A percentile compares a stretch with the other conserved stretches of the same genome.
Evolutionary conservation across 257 asterid genomes (phyloP).

Genomic region (Orobanche coerulescens): DNA sequence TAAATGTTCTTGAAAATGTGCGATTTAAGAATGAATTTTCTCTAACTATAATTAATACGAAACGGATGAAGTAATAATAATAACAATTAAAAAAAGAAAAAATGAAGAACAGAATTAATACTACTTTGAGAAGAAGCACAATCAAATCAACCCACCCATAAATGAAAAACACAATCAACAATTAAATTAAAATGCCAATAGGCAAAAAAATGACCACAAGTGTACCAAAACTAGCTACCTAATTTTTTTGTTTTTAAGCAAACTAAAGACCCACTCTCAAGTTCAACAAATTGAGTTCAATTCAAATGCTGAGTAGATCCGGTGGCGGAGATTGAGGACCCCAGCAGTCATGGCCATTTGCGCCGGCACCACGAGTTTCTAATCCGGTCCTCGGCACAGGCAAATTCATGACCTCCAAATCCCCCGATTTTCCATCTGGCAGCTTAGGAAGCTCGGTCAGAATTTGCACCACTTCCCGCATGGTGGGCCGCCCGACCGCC

Average conservation of each 20-base stretch:
- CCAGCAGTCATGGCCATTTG: constrained; percentile 15
- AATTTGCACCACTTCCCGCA: constrained; percentile 94
- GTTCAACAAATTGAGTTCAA: background rate
- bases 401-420: constrained; percentile 27
- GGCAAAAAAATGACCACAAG: too few species aligned
- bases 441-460: constrained; percentile 80
- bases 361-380: constrained; percentile 32
- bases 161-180: too few species aligned
- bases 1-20: too few species aligned
- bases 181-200: too few species aligned
- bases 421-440: constrained; percentile 35
- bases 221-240: background rate
- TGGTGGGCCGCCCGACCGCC: constrained; percentile 92
- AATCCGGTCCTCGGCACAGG: constrained; percentile 37
- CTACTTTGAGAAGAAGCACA: too few species aligned
- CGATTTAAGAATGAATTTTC: too few species aligned
- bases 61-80: too few species aligned
- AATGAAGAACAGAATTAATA: too few species aligned
- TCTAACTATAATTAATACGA: too few species aligned
- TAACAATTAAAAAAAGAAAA: too few species aligned
- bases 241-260: too few species aligned
- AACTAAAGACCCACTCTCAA: background rate
- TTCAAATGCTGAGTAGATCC: constrained; percentile 50
- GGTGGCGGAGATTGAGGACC: constrained; percentile 33
- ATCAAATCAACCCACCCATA: too few species aligned